These are phyloP conservation scores for Ustanciosporium gigantosporum DNA, from an alignment of 1,284 basidiomycete species.

Conservation along the genomic window DNA sequence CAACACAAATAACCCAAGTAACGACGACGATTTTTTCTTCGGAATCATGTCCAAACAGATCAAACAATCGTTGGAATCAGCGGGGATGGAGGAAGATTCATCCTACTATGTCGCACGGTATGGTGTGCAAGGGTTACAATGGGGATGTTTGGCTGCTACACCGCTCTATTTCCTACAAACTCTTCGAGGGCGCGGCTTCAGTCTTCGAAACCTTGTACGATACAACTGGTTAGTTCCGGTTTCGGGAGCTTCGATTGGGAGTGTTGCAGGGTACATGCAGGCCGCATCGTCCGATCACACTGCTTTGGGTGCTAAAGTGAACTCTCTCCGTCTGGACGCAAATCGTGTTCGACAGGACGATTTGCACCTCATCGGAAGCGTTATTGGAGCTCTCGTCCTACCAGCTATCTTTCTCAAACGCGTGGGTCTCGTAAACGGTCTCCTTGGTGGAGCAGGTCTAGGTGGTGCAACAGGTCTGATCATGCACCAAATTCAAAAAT, in stretches of 20 bases:
- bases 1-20: too few species aligned
- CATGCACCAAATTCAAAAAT: conserved; percentile 35
- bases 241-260: conserved; percentile 28
- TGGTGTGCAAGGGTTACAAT: conserved; percentile 36
- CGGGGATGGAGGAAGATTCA: conserved; percentile 36
- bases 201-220: conserved; percentile 36
- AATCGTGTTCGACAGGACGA: conserved; percentile 48
- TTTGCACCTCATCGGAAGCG: conserved; percentile 51
- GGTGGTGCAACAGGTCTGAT: conserved; percentile 48
- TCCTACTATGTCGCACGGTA: conserved; percentile 41
- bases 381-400: conserved; percentile 47
- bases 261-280: conserved; percentile 27
- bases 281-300: conserved; percentile 25
- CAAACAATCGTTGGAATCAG: conserved; percentile 4
- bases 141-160: conserved; percentile 48
- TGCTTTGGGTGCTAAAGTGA: conserved; percentile 12
- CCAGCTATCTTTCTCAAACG: conserved; percentile 52
- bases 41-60: conserved; percentile 34
- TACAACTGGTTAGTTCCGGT: conserved; percentile 52
- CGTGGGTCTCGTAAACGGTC: conserved; percentile 53
- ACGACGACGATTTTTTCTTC: too few species aligned
- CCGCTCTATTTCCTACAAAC: conserved; percentile 45
- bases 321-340: conserved; percentile 16
- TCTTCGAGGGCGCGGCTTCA: conserved; percentile 38
- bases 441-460: conserved; percentile 53